Evolutionary conservation across 257 asterid species (phyloP).

Genomic region (Verbascum thapsus): DNA sequence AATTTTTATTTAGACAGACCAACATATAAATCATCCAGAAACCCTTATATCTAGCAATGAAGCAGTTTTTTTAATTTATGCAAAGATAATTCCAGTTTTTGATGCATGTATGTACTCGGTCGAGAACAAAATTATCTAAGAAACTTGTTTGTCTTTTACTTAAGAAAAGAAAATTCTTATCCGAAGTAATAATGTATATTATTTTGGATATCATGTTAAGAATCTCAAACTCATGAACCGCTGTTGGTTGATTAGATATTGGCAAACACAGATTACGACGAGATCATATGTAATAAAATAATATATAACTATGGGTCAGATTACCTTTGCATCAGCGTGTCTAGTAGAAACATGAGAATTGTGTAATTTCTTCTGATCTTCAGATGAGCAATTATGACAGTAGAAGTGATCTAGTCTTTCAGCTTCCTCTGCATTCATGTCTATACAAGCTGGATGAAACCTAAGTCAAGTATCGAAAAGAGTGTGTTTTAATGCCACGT

Average conservation of each 20-base stretch:
- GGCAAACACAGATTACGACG: constrained; percentile 1
- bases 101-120: constrained; percentile 1
- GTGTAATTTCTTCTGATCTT: constrained; percentile 60
- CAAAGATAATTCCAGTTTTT: neutral
- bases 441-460: constrained; percentile 88
- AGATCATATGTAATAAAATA: constrained; percentile 16
- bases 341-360: constrained; percentile 61
- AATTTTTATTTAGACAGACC: neutral
- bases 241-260: constrained; percentile 5
- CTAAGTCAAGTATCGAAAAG: constrained; percentile 45
- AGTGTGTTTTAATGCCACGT: constrained; percentile 14
- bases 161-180: neutral
- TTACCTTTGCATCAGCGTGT: constrained; percentile 68
- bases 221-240: constrained; percentile 10
- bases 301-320: constrained; percentile 4
- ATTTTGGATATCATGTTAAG: neutral
- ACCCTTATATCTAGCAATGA: neutral
- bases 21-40: neutral
- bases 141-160: constrained; percentile 2
- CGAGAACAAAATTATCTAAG: neutral
- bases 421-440: constrained; percentile 76
- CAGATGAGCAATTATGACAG: constrained; percentile 72
- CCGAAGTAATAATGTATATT: neutral
- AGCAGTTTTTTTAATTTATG: neutral
- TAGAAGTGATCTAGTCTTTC: constrained; percentile 69